Evolutionary conservation across 768 basidiomycete species (phyloP).

Genomic region (Termitomyces sp.): DNA sequence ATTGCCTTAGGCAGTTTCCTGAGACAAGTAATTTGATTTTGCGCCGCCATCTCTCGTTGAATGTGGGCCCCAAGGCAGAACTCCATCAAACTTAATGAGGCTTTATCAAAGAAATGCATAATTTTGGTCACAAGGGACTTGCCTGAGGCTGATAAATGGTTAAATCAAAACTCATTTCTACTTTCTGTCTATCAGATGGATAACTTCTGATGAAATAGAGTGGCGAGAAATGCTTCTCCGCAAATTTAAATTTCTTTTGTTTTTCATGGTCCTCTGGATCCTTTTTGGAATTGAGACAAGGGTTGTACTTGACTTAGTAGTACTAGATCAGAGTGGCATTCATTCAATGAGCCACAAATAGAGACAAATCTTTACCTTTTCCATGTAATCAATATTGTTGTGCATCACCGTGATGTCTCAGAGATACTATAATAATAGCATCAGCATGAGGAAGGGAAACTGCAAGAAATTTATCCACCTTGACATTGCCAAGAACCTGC

Average conservation of each 20-base stretch:
- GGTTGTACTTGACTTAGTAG: slow-evolving; percentile 33
- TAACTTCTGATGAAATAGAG: slow-evolving; percentile 45
- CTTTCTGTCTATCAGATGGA: slow-evolving; percentile 35
- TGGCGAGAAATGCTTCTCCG: slow-evolving; percentile 34
- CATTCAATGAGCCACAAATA: not conserved
- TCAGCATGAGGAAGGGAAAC: not conserved
- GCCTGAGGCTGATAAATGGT: slow-evolving; percentile 45
- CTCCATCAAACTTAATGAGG: slow-evolving; percentile 18
- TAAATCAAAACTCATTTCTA: slow-evolving; percentile 50
- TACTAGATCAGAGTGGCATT: slow-evolving; percentile 21
- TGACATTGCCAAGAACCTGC: slow-evolving; percentile 26
- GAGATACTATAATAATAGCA: slow-evolving; percentile 22
- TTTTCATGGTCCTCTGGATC: slow-evolving; percentile 20
- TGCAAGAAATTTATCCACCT: slow-evolving; percentile 10
- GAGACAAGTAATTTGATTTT: not conserved
- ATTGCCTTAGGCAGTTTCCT: slow-evolving; percentile 11
- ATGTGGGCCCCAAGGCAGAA: slow-evolving; percentile 13
- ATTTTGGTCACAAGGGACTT: slow-evolving; percentile 2
- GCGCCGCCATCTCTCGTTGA: not conserved
- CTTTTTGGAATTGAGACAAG: slow-evolving; percentile 24
- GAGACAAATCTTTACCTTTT: slow-evolving; percentile 26
- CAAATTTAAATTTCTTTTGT: slow-evolving; percentile 28
- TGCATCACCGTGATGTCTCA: slow-evolving; percentile 50
- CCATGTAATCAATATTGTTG: slow-evolving; percentile 39
- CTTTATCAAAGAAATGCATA: not conserved